phyloP scores from a whole-genome alignment of 257 asterid species.

The Osmanthus fragrans region DNA sequence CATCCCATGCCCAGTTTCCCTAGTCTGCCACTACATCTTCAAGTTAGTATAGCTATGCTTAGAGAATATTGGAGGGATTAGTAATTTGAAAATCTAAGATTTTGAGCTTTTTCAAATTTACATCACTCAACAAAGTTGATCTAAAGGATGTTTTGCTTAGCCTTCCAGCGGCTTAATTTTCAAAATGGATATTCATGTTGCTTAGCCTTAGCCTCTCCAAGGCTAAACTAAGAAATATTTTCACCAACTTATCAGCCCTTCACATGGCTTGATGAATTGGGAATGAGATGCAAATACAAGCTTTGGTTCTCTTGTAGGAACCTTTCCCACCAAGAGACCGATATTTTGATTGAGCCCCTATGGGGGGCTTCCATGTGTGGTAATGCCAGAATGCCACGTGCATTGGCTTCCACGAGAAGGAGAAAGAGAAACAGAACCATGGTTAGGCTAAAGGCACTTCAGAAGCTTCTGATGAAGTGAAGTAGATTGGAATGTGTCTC shows the following conservation, averaged over 20 bases:
- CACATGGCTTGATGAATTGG: constrained; percentile 5
- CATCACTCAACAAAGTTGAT: not conserved
- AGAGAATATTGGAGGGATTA: constrained; percentile 2
- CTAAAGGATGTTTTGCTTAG: not conserved
- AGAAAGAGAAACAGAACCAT: constrained; percentile 46
- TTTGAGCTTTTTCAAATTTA: not conserved
- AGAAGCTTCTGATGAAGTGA: constrained; percentile 29
- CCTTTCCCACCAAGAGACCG: constrained; percentile 78
- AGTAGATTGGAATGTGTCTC: constrained; percentile 35
- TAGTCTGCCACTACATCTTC: not conserved
- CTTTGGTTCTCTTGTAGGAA: constrained; percentile 56
- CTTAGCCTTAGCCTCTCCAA: not conserved
- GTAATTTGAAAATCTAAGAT: not conserved
- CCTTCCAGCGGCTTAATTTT: not conserved
- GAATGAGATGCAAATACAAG: constrained; percentile 54
- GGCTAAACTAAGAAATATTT: not conserved
- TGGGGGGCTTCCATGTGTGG: constrained; percentile 47
- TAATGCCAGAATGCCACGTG: constrained; percentile 38
- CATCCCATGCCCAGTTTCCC: not conserved
- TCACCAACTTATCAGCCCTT: not conserved
- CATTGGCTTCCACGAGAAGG: constrained; percentile 32
- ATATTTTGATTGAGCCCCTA: constrained; percentile 52
- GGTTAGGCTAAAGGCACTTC: constrained; percentile 83
- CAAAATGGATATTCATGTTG: not conserved
- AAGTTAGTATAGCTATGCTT: not conserved